Evolutionary conservation across 2,329 filamentous ascomycete genomes (phyloP), one percentile per base, ranked within the genome.

Genomic region (Pseudohalonectria lignicola): DNA sequence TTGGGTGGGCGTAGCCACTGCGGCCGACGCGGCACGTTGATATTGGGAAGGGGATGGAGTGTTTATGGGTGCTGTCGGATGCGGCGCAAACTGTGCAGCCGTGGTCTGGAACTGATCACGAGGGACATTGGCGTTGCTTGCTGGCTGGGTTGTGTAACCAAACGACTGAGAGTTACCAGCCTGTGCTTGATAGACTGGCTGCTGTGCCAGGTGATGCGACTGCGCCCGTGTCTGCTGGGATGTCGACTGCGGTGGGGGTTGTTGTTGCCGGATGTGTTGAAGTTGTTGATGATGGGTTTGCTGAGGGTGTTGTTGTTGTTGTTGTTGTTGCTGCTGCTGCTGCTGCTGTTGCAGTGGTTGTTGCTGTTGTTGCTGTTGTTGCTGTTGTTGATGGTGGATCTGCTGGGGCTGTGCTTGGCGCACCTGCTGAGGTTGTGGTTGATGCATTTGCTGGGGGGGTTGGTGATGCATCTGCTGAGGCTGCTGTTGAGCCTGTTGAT

Each of bases 401-500:
- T 8, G 31, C 11, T 39, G 36, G 23, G 28, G 23, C 12, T 26
- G 23, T 26, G 12, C 8, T 26, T 26, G 23, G 7, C 12, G 23
- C 23, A 8, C 8, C 23, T 26, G 23, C 23, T 8, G 12, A 26
- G 12, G 23, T 26, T 26, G 23, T 26, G 7, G 23, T 12, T 26
- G 23, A 8, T 7, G 7, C 23, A 26, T 26, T 26, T 26, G 23
- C 8, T 26, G 23, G 7, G 15, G 40, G 13, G 16, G 41, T 18
- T 18, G 19, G 34, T 16, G 44, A 21, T 34, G 37, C 30, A 44
- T 39, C n/a, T 45, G 45, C 17, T 43, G 41, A 1, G 42, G 43
- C 12, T 46, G 44, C 16, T 25, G 44, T 36, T 26, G 34, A 4
- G 21, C 11, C 31, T 21, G 31, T 11, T 33, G 31, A 5, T 33